Conservation (phyloP, 2,329 filamentous ascomycete genomes). For the Pestalotiopsis fici region DNA sequence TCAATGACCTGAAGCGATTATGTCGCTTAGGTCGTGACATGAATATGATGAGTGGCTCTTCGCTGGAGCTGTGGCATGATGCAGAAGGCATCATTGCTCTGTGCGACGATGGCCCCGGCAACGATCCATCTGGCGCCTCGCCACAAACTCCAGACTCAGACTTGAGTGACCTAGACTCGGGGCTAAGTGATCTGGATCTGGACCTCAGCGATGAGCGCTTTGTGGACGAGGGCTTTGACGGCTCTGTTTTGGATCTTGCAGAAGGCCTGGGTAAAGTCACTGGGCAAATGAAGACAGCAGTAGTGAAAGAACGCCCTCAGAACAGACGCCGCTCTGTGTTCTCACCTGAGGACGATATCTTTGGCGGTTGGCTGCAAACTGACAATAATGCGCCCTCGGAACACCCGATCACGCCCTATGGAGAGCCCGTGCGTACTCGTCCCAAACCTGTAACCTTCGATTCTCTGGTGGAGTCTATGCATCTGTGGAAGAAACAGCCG, state of each 20-base stretch:
- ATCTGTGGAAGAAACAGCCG: slow-evolving; percentile 50
- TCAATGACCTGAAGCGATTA: slow-evolving; percentile 80
- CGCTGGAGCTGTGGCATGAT: slow-evolving; percentile 71
- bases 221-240: slow-evolving; percentile 49
- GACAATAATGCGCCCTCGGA: slow-evolving; percentile 37
- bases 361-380: slow-evolving; percentile 50
- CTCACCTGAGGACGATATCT: slow-evolving; percentile 67
- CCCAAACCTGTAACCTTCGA: slow-evolving; percentile 50
- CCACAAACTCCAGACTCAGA: slow-evolving; percentile 24
- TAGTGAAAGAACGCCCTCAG: slow-evolving; percentile 54
- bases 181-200: slow-evolving; percentile 35
- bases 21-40: slow-evolving; percentile 70
- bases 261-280: slow-evolving; percentile 40
- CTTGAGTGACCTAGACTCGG: background rate
- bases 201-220: slow-evolving; percentile 44
- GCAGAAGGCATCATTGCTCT: slow-evolving; percentile 85
- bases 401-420: slow-evolving; percentile 42
- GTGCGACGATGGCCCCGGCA: slow-evolving; percentile 60
- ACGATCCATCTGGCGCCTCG: slow-evolving; percentile 30
- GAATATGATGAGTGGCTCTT: slow-evolving; percentile 61
- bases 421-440: slow-evolving; percentile 30
- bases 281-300: slow-evolving; percentile 44
- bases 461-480: slow-evolving; percentile 66
- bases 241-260: slow-evolving; percentile 41
- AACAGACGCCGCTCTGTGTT: slow-evolving; percentile 63